Conservation (phyloP, 108 stramenopile genomes). For the Parietichytrium sp. region DNA sequence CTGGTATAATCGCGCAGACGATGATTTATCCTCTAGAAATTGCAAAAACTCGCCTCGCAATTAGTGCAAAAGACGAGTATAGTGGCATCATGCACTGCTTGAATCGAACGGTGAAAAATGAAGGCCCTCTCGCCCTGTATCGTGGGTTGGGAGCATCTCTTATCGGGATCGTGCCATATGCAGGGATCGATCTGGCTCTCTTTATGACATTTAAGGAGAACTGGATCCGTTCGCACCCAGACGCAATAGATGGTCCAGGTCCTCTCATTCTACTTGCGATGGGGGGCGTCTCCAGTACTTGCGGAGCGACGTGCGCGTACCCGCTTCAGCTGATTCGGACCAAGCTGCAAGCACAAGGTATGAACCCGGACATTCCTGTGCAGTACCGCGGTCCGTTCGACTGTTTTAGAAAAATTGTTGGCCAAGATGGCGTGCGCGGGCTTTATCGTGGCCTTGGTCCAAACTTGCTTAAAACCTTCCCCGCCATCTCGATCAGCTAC, state of each 20-base stretch:
- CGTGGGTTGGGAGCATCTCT: conserved; percentile 52
- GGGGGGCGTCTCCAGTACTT: conserved; percentile 50
- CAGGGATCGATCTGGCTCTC: conserved; percentile 54
- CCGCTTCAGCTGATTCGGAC: conserved; percentile 60
- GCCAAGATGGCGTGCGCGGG: conserved; percentile 41
- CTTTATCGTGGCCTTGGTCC: conserved; percentile 54
- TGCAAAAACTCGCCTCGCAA: conserved; percentile 54
- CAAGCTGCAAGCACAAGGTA: conserved; percentile 61
- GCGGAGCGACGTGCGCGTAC: conserved; percentile 55
- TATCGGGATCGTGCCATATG: conserved; percentile 53
- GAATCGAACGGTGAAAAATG: conserved; percentile 40
- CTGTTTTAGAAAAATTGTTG: conserved; percentile 54
- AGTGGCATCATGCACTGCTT: conserved; percentile 51
- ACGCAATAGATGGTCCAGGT: conserved; percentile 45
- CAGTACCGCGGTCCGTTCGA: conserved; percentile 47
- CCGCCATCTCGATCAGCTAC: conserved; percentile 54
- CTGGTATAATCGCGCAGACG: conserved; percentile 42
- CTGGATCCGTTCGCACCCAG: conserved; percentile 50
- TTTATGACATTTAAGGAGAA: conserved; percentile 51
- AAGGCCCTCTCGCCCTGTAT: conserved; percentile 41
- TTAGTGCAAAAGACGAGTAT: conserved; percentile 47
- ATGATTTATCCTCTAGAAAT: conserved; percentile 58
- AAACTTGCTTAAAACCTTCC: conserved; percentile 55
- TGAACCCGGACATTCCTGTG: conserved; percentile 44
- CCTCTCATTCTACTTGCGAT: conserved; percentile 47